Evolutionary conservation across 257 asterid genomes (phyloP).

Genomic region (Vinca minor): DNA sequence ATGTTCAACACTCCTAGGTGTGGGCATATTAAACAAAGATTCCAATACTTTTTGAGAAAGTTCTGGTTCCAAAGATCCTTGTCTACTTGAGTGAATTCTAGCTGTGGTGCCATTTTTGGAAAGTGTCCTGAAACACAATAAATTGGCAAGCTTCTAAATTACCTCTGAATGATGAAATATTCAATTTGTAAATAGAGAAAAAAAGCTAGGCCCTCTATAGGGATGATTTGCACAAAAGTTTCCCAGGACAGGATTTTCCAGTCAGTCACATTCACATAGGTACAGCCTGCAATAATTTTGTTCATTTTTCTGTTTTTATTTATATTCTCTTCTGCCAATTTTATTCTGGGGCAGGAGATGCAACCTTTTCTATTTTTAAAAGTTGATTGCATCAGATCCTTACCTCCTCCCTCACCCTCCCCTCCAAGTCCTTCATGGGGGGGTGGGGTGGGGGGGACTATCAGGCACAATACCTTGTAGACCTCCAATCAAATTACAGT

Average conservation of each 20-base stretch:
- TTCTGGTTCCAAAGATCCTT: conserved; percentile 35
- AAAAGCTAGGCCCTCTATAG: not conserved
- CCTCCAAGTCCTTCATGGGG: too few relatives aligned
- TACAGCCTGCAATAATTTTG: not conserved
- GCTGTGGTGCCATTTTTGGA: conserved; percentile 31
- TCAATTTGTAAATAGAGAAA: not conserved
- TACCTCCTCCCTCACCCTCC: too few relatives aligned
- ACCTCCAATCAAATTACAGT: not conserved
- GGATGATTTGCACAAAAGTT: not conserved
- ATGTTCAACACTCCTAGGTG: conserved; percentile 63
- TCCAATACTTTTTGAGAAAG: conserved; percentile 71
- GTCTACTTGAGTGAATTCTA: conserved; percentile 24
- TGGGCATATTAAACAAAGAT: conserved; percentile 79
- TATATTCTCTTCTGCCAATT: not conserved
- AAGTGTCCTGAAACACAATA: conserved; percentile 38
- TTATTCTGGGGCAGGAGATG: not conserved
- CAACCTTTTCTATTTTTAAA: not conserved
- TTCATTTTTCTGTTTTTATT: not conserved
- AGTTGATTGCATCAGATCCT: too few relatives aligned
- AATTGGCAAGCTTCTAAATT: conserved; percentile 2
- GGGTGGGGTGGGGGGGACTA: too few relatives aligned
- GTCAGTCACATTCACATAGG: too few relatives aligned
- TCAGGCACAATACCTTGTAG: not conserved
- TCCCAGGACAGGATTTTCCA: not conserved
- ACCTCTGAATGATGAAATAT: not conserved